Percentiles rank a stretch among this genome's conserved stretches.
phyloP scores from a whole-genome alignment of 2,329 filamentous ascomycete genomes.

The Epichloe uncinata region DNA sequence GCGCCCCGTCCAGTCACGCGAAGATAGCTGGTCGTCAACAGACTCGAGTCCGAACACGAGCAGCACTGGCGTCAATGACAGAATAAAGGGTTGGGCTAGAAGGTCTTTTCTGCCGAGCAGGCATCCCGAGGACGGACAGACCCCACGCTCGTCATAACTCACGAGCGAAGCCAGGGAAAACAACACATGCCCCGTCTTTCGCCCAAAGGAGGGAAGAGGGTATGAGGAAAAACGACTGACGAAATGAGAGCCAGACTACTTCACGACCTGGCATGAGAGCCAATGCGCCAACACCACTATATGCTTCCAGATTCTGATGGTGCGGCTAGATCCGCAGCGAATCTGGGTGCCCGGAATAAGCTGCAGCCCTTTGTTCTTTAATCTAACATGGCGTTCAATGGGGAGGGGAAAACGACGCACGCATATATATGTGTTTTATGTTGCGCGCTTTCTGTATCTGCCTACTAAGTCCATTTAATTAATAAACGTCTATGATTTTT shows the following conservation, averaged over 20 bases:
- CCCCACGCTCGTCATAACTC: background rate
- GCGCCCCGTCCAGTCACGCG: slow-evolving; percentile 5
- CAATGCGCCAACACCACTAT: background rate
- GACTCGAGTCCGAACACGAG: slow-evolving; percentile 15
- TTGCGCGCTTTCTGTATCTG: background rate
- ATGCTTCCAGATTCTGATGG: background rate
- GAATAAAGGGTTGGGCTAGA: slow-evolving; percentile 21
- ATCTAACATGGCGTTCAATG: background rate
- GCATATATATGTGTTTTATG: slow-evolving; percentile 1
- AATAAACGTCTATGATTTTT: background rate
- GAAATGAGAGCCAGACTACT: background rate
- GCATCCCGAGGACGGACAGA: slow-evolving; percentile 6
- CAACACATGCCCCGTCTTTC: background rate
- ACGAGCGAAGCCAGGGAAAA: no score
- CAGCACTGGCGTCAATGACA: slow-evolving; percentile 15
- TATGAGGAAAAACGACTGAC: background rate
- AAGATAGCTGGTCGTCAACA: slow-evolving; percentile 16
- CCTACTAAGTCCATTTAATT: background rate
- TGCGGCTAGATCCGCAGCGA: background rate
- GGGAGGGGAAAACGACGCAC: background rate
- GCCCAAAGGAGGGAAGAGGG: background rate
- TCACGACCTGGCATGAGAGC: slow-evolving; percentile 1
- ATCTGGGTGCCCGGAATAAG: background rate
- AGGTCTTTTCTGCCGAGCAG: slow-evolving; percentile 16
- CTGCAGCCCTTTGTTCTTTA: background rate